A percentile compares a stretch with the other conserved stretches of the same genome.
phyloP scores from a whole-genome alignment of 768 basidiomycete species.

The Ramaria sp. region DNA sequence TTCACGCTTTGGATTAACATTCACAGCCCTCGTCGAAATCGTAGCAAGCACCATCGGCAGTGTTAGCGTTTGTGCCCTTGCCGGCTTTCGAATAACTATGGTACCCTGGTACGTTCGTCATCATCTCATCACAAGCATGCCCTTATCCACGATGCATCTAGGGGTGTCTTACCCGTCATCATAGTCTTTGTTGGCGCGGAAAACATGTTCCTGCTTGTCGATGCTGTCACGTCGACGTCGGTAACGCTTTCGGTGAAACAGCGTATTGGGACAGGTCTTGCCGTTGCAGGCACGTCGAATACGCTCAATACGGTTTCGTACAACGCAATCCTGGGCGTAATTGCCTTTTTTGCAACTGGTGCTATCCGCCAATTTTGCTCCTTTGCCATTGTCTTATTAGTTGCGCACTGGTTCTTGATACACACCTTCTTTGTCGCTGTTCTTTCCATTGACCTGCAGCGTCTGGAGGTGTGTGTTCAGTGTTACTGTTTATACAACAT shows the following conservation, averaged over 20 bases:
- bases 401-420: slow-evolving; percentile 95
- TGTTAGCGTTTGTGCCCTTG: slow-evolving; percentile 82
- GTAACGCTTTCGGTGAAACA: slow-evolving; percentile 85
- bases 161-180: slow-evolving; percentile 86
- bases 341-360: slow-evolving; percentile 64
- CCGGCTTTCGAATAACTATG: slow-evolving; percentile 82
- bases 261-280: slow-evolving; percentile 85
- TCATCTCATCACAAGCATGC: slow-evolving; percentile 6
- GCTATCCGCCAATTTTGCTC: slow-evolving; percentile 88
- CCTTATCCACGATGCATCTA: slow-evolving; percentile 19
- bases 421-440: slow-evolving; percentile 95
- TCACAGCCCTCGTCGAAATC: slow-evolving; percentile 89
- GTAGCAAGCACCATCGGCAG: slow-evolving; percentile 89
- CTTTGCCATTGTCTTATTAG: slow-evolving; percentile 88
- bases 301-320: slow-evolving; percentile 87
- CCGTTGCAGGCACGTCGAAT: slow-evolving; percentile 81
- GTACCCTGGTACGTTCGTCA: slow-evolving; percentile 64
- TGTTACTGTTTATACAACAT: neutral
- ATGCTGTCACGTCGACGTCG: slow-evolving; percentile 75
- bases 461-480: slow-evolving; percentile 55
- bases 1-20: slow-evolving; percentile 81
- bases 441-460: slow-evolving; percentile 90
- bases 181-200: slow-evolving; percentile 94
- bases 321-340: slow-evolving; percentile 65
- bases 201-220: slow-evolving; percentile 93